Percentiles rank a stretch among this genome's conserved stretches.
phyloP scores from a whole-genome alignment of 179 eudicot genomes.

The Actinidia polygama region DNA sequence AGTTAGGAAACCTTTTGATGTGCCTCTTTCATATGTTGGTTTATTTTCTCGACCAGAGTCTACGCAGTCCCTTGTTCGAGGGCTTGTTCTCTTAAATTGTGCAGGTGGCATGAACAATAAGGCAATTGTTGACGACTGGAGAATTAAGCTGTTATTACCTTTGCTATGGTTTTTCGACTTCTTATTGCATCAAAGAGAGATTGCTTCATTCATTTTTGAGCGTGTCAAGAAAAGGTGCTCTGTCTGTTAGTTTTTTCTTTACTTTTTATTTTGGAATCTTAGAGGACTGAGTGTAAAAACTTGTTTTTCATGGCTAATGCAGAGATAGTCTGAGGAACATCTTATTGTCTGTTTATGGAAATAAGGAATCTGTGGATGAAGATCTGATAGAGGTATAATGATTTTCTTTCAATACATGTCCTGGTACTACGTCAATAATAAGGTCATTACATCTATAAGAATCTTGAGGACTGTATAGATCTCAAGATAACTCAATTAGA shows the following conservation, averaged over 20 bases:
- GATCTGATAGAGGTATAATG: conserved; percentile 78
- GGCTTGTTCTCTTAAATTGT: conserved; percentile 85
- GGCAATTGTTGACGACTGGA: conserved; percentile 97
- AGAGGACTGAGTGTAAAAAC: not conserved
- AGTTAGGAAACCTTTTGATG: not conserved
- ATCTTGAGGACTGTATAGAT: not conserved
- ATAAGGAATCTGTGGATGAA: conserved; percentile 86
- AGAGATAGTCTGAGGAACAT: conserved; percentile 72
- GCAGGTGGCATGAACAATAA: conserved; percentile 99
- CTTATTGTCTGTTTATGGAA: conserved; percentile 74
- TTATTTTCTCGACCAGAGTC: conserved; percentile 47
- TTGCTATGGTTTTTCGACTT: conserved; percentile 81
- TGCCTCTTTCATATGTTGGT: not conserved
- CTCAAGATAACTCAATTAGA: not conserved
- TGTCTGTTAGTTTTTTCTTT: not conserved
- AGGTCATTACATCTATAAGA: not conserved
- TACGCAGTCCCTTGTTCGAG: conserved; percentile 52
- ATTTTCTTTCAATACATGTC: not conserved
- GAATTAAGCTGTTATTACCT: conserved; percentile 80
- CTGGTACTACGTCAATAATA: not conserved
- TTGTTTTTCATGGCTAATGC: conserved; percentile 21
- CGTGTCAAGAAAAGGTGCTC: conserved; percentile 68
- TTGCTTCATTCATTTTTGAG: conserved; percentile 77
- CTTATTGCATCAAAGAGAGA: conserved; percentile 71
- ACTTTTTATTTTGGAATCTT: not conserved